phyloP scores from a whole-genome alignment of 257 asterid genomes.

The Rauvolfia tetraphylla region DNA sequence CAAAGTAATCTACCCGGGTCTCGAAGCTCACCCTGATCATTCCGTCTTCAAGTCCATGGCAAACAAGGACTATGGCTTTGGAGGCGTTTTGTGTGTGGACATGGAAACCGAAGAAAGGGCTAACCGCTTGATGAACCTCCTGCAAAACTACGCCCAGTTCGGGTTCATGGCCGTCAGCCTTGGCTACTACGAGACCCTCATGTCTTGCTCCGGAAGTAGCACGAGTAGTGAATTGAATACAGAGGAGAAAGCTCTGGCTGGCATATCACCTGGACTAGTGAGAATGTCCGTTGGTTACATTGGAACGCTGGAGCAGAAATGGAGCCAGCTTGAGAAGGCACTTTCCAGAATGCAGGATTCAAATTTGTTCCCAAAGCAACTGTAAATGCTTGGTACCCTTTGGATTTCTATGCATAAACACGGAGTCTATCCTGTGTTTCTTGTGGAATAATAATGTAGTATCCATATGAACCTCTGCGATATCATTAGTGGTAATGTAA shows the following conservation, averaged over 20 bases:
- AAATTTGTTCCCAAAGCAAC: conserved; percentile 25
- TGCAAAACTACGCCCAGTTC: conserved; percentile 69
- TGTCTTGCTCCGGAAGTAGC: conserved; percentile 96
- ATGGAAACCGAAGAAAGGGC: conserved; percentile 89
- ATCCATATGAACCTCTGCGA: neutral
- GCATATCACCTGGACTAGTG: conserved; percentile 78
- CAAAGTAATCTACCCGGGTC: conserved; percentile 79
- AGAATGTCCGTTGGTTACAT: conserved; percentile 84
- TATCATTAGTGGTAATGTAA: too few relatives aligned
- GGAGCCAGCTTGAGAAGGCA: conserved; percentile 86
- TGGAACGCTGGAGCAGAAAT: conserved; percentile 83
- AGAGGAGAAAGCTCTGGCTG: conserved; percentile 68
- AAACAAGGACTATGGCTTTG: conserved; percentile 68
- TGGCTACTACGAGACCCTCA: conserved; percentile 86
- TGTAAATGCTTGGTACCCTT: neutral
- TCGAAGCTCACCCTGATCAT: conserved; percentile 74
- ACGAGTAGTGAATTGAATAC: conserved; percentile 82
- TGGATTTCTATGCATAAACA: neutral
- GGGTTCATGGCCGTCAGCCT: conserved; percentile 94
- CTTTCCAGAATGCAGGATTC: conserved; percentile 48
- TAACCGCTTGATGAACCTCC: conserved; percentile 58
- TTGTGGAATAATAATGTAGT: neutral
- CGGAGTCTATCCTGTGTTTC: neutral
- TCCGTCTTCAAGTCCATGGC: conserved; percentile 50
- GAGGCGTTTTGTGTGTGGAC: conserved; percentile 76